Evolutionary conservation across 2,329 filamentous ascomycete species (phyloP).

Genomic region (Teratosphaeria destructans): DNA sequence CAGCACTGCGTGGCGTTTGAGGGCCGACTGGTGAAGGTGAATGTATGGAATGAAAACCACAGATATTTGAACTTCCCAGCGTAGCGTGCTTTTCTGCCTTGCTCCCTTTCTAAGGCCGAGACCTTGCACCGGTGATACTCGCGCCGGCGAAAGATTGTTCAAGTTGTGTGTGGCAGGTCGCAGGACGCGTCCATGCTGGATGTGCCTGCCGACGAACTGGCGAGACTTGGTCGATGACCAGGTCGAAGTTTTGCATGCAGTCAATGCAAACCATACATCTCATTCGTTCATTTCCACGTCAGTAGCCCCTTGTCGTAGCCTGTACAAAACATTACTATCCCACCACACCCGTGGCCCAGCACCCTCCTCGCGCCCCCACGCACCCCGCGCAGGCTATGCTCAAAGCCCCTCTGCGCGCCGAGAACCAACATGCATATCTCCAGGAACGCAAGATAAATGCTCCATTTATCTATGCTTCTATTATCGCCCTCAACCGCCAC

Average conservation of each 20-base stretch:
- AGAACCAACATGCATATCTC: background rate
- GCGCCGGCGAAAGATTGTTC: background rate
- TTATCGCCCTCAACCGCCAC: constrained; percentile 1
- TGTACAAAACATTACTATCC: background rate
- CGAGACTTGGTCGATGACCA: background rate
- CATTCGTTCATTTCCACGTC: background rate
- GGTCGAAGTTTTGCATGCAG: background rate
- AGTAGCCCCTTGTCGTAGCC: background rate
- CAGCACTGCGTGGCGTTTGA: constrained; percentile 1
- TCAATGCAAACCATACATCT: background rate
- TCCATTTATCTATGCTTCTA: background rate
- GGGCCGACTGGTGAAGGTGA: background rate
- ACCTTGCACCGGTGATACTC: background rate
- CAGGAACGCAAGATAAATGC: background rate
- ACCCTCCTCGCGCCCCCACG: background rate
- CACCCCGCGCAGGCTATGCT: background rate
- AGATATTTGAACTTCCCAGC: background rate
- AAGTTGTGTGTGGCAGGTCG: background rate
- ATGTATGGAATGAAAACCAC: background rate
- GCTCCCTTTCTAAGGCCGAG: background rate
- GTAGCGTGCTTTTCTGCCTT: background rate
- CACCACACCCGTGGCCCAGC: background rate
- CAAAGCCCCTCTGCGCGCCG: background rate
- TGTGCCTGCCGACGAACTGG: background rate
- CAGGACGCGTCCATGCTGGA: background rate